A percentile compares a stretch with the other conserved stretches of the same genome.
phyloP scores from a whole-genome alignment of 805 yeast genomes.

The Isabelozyma gotoi region DNA sequence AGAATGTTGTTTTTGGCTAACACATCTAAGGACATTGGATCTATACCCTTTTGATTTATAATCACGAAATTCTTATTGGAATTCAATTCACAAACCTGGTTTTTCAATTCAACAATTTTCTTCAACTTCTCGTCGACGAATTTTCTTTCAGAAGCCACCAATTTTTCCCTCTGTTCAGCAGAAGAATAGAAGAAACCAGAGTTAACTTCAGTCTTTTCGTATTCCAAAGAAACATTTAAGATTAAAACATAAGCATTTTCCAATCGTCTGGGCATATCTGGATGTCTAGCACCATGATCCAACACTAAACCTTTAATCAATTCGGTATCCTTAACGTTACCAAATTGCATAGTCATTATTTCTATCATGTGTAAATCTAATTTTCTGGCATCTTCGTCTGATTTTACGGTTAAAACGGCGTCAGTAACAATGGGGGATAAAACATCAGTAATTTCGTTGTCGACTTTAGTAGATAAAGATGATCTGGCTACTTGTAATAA shows the following conservation, averaged over 20 bases:
- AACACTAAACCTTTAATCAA: slow-evolving; percentile 87
- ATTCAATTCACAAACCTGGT: slow-evolving; percentile 81
- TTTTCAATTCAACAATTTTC: slow-evolving; percentile 89
- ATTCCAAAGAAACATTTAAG: slow-evolving; percentile 90
- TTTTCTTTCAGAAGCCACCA: slow-evolving; percentile 88
- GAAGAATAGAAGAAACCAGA: slow-evolving; percentile 91
- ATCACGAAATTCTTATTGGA: slow-evolving; percentile 81
- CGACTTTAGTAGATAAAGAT: slow-evolving; percentile 84
- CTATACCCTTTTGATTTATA: slow-evolving; percentile 97
- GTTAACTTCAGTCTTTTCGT: slow-evolving; percentile 97
- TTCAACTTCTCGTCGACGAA: slow-evolving; percentile 92
- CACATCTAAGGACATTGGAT: slow-evolving; percentile 94
- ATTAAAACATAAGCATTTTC: slow-evolving; percentile 83
- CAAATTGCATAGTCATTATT: slow-evolving; percentile 97
- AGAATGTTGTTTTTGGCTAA: slow-evolving; percentile 89
- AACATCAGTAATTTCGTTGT: slow-evolving; percentile 70
- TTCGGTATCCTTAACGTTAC: slow-evolving; percentile 77
- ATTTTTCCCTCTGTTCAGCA: slow-evolving; percentile 94
- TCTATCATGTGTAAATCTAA: slow-evolving; percentile 96
- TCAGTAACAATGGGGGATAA: slow-evolving; percentile 95
- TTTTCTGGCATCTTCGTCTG: slow-evolving; percentile 41
- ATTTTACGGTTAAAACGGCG: slow-evolving; percentile 80
- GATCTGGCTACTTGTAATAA: slow-evolving; percentile 89
- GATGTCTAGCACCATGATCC: slow-evolving; percentile 98
- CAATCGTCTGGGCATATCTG: slow-evolving; percentile 94